Evolutionary conservation across 1,284 basidiomycete species (phyloP).

Genomic region (Marasmius oreades): DNA sequence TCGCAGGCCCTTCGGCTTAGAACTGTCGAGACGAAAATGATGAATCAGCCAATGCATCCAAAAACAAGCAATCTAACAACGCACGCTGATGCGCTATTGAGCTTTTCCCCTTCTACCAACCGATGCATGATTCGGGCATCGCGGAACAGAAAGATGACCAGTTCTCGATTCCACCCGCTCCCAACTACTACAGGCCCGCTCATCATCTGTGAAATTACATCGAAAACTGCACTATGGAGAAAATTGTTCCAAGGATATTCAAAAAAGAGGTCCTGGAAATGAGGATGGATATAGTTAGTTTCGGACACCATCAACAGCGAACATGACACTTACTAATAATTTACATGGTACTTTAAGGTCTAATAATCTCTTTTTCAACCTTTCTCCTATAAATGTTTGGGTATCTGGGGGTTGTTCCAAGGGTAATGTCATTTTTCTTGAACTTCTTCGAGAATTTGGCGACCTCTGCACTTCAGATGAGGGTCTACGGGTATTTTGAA

Average conservation of each 20-base stretch:
- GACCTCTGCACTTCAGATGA: background rate
- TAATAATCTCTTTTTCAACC: slow-evolving; percentile 74
- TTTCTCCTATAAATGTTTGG: slow-evolving; percentile 62
- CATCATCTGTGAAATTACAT: slow-evolving; percentile 93
- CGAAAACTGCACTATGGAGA: slow-evolving; percentile 95
- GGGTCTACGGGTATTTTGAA: background rate
- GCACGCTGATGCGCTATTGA: slow-evolving; percentile 74
- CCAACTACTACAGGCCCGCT: slow-evolving; percentile 79
- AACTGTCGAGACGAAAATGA: slow-evolving; percentile 30
- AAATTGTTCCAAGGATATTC: slow-evolving; percentile 98
- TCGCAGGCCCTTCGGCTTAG: slow-evolving; percentile 69
- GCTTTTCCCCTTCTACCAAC: slow-evolving; percentile 80
- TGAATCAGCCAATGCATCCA: slow-evolving; percentile 8
- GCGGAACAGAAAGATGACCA: slow-evolving; percentile 78
- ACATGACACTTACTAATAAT: slow-evolving; percentile 59
- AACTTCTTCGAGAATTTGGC: slow-evolving; percentile 46
- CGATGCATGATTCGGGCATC: slow-evolving; percentile 78
- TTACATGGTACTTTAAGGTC: slow-evolving; percentile 69
- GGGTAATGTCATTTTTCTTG: slow-evolving; percentile 38
- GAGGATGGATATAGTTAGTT: slow-evolving; percentile 1
- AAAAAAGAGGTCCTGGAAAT: slow-evolving; percentile 83
- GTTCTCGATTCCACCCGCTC: slow-evolving; percentile 73
- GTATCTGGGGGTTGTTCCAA: slow-evolving; percentile 26
- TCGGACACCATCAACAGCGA: slow-evolving; percentile 1
- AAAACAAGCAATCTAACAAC: slow-evolving; percentile 21